Evolutionary conservation across 352 stramenopile species (phyloP), one percentile per base, ranked within the genome.

Genomic region (Pythium myriotylum): DNA sequence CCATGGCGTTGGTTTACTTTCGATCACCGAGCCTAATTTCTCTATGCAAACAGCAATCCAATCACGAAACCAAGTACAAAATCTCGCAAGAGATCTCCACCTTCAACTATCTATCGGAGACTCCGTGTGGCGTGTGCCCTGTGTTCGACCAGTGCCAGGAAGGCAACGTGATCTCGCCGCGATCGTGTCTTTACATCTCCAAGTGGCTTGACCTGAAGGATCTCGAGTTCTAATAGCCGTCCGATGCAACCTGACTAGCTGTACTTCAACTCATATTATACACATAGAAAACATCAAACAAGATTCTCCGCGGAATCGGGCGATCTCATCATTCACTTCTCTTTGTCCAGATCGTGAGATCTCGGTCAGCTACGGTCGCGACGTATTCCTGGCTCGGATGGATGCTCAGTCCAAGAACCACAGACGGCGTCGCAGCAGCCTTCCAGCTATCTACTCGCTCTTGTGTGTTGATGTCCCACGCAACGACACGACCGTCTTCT

Each of bases 201-300:
- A 94, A 96, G 68, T 97, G 90, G 90, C 72, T 97, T 4, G 86
- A 95, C 48, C 74, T 97, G 59, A 89, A 94, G 65, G 84, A 95
- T 61, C 76, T 91, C 54, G 84, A 92, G 54, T 92, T 94, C 37
- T 95, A 86, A 49, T 9, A 2, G 23, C 9, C 20, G 16, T n/a
- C 16, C 45, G 24, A 6, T 6, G 3, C 19, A 26, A 32, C 16
- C 46, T 37, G 13, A 39, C n/a, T 26, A 26, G 29, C 46, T 26
- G 8, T 40, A 7, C 46, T 37, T 33, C 49, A 45, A 43, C 17
- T 56, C 43, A 58, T 58, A 58, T 58, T 59, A 59, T 59, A 39
- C 13, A 29, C 24, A 48, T 19, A 47, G 45, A 41, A 50, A 33
- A 57, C n/a, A 27, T n/a, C 40, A n/a, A 40, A 10, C 48, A 54